phyloP scores from a whole-genome alignment of 75 land plant species.

The Cupressus sempervirens region DNA sequence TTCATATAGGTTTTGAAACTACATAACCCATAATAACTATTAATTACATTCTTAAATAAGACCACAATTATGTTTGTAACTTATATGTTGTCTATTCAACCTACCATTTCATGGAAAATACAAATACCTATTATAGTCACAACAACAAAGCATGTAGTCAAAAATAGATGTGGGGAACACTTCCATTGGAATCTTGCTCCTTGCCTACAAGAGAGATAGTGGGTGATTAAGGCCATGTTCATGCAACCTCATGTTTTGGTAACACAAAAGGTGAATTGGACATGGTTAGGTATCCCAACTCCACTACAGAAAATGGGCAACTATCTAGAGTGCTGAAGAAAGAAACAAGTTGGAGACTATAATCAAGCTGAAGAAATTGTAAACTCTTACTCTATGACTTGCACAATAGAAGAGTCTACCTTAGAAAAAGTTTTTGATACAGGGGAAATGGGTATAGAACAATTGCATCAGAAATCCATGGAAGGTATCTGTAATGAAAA shows the following conservation, averaged over 20 bases:
- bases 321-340: conserved; percentile 42
- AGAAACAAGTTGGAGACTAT: conserved; percentile 33
- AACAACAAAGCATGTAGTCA: too few relatives aligned
- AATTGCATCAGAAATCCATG: conserved; percentile 1
- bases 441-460: neutral
- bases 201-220: conserved; percentile 66
- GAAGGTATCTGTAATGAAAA: conserved; percentile 10
- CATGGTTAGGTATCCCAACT: conserved; percentile 98
- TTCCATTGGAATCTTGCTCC: too few relatives aligned
- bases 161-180: too few relatives aligned
- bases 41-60: too few relatives aligned
- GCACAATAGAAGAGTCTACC: neutral
- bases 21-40: too few relatives aligned
- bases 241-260: conserved; percentile 68
- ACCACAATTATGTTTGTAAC: too few relatives aligned
- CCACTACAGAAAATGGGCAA: too few relatives aligned
- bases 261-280: conserved; percentile 81
- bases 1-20: too few relatives aligned
- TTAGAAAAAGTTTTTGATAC: neutral
- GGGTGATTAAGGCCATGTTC: conserved; percentile 78
- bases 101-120: too few relatives aligned
- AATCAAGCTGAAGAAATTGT: neutral
- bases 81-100: too few relatives aligned
- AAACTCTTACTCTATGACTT: conserved; percentile 6
- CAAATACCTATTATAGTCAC: too few relatives aligned